Base-by-base conservation (phyloP, 2,329 filamentous ascomycete genomes). In the Penicillium sp. region DNA sequence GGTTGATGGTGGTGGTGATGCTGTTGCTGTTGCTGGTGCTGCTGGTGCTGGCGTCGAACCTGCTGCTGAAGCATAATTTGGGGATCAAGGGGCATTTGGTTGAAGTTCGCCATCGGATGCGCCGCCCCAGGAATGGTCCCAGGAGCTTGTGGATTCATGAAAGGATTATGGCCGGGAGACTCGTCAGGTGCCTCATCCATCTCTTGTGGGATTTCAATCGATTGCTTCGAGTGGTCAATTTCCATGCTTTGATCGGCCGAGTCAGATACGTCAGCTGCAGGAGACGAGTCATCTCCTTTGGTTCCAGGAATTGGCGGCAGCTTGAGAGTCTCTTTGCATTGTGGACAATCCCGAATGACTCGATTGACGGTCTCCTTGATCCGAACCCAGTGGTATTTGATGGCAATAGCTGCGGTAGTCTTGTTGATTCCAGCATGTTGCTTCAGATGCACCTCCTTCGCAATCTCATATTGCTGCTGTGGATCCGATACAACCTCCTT, bases 311-410 rank as follows among this genome's bases (percentile, higher is more conserved):
- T 52, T 5, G 69, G 60, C 0, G 81, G 77, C 28, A 81, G 78
- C 71, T 90, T 90, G 57, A 85, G 82, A 33, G 84, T 78, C 66
- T 96, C 91, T 75, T 93, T 96, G 78, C 93, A 97, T 70, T 96
- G 88, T 7, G 83, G 77, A 74, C 94, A 99, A 67, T 94, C 93
- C 65, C 90, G 88, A 74, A 97, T 96, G 65, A 96, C 92, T 71
- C 93, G 87, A 71, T 89, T 94, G 58, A 97, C 94, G 1, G 93
- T 97, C 75, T 97, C 92, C 73, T 97, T 99, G 78, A 97, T 97
- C 57, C 93, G 86, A 44, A 95, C 92, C 94, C 94, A 99, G 76
- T 97, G 94, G 71, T 93, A 97, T 68, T 88, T 89, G 70, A 97
- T 91, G 10, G 93, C 91, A 67, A 99, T 96, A 18, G 87, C 89